A percentile compares a stretch with the other conserved stretches of the same genome.
Evolutionary conservation across 2,329 filamentous ascomycete species (phyloP).

Genomic region (Ceratocystis ficicola): DNA sequence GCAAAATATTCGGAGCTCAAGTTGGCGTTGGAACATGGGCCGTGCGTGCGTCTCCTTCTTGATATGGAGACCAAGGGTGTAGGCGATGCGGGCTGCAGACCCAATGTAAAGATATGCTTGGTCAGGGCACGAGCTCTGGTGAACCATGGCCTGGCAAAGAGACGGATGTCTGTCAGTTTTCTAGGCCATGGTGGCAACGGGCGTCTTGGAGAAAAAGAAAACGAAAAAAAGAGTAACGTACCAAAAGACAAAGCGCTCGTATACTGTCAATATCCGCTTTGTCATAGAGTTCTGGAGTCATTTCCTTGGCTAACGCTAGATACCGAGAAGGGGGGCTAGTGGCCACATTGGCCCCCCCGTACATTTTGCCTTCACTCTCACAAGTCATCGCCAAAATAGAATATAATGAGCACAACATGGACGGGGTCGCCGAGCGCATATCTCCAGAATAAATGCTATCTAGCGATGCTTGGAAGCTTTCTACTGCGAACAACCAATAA

Average conservation of each 20-base stretch:
- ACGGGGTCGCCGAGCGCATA: slow-evolving; percentile 24
- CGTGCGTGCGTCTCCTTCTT: slow-evolving; percentile 24
- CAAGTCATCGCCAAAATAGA: slow-evolving; percentile 26
- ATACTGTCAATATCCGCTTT: slow-evolving; percentile 26
- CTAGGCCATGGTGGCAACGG: neutral
- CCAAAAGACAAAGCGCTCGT: slow-evolving; percentile 26
- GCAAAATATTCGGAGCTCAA: slow-evolving; percentile 26
- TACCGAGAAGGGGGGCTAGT: slow-evolving; percentile 24
- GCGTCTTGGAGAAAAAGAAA: neutral
- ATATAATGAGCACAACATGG: slow-evolving; percentile 26
- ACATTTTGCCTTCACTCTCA: slow-evolving; percentile 25
- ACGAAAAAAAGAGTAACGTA: slow-evolving; percentile 8
- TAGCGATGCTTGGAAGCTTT: slow-evolving; percentile 26
- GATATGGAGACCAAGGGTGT: slow-evolving; percentile 26
- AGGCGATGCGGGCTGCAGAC: slow-evolving; percentile 26
- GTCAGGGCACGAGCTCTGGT: slow-evolving; percentile 24
- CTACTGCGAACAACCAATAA: slow-evolving; percentile 27
- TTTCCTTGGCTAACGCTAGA: slow-evolving; percentile 25
- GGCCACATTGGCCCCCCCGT: slow-evolving; percentile 4
- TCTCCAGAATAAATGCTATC: slow-evolving; percentile 27
- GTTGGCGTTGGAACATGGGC: slow-evolving; percentile 25
- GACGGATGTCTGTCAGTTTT: neutral
- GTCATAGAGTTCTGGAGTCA: slow-evolving; percentile 26
- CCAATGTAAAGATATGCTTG: slow-evolving; percentile 27
- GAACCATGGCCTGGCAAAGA: neutral